Base-by-base conservation (phyloP, 495 filamentous ascomycete genomes). In the Xylaria intraflava region DNA sequence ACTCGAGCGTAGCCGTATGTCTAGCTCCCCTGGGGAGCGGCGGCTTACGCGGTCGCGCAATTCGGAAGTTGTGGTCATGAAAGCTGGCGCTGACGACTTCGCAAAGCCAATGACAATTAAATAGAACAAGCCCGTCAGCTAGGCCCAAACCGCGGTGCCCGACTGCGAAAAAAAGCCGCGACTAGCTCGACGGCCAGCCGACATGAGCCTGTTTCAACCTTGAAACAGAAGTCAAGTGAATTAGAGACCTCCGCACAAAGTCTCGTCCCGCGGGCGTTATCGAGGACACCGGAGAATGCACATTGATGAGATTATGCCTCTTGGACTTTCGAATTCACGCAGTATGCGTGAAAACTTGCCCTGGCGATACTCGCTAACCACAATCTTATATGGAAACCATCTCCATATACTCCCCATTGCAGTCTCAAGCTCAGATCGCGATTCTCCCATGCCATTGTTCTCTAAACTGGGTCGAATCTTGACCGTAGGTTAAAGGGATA, bases 381-480 rank as follows among this genome's bases (percentile, higher is more conserved):
- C 46, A 61, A 65, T 6, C 68, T 80, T 44, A 80, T 83, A 55
- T 61, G 79, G 44, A 82, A 82, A 61, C 71, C 73, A 14, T 78
- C 76, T 2, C 75, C 79, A 0, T 76, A 77, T 57, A 81, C 81
- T 0, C 82, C 83, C 0, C 85, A 85, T 68, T 76, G 72, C 54
- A 71, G 44, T 20, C 67, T 86, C 20, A 85, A 86, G 60, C 51
- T 83, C 4, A 77, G 68, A 2, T 68, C 69, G 29, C 62, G 66
- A 1, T 70, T 79, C 65, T 79, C 85, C 64, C 80, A 81, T 0
- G 76, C 77, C 0, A 82, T 82, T 24, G 72, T 85, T 10, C 39
- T 86, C 0, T 80, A 84, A 61, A 78, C 66, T n/a, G 82, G 1
- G 79, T 74, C 51, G 75, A 83, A 70, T 7, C 70, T 85, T 2